Base-by-base conservation (phyloP, 2,329 filamentous ascomycete species). In the Chaetomiaceae sp. region DNA sequence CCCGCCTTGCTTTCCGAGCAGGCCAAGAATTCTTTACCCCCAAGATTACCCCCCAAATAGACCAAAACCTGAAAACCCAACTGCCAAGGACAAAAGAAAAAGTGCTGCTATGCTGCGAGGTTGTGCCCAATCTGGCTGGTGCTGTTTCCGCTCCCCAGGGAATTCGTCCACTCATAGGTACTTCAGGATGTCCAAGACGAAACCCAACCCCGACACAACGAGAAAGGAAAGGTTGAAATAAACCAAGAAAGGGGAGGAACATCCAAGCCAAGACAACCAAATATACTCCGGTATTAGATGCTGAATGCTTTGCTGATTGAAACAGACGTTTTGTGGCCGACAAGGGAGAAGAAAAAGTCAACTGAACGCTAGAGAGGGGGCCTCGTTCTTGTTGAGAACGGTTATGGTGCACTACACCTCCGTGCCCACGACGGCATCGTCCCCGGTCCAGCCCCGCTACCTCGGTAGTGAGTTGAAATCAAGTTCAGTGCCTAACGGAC, bases 391-490 rank as follows among this genome's bases (percentile, higher is more conserved):
- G 4, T 4, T 3, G 9, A 31, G 27, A 31, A 31, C 9, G 3
- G 9, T 7, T 7, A 9, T 12, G 4, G 27, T 31, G 27, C 8
- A 31, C 14, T 6, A 11, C 27, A 3, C 27, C 4, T 31, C 27
- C 9, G 4, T 4, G 9, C 27, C 8, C 27, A 3, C 9, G n/a
- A 27, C 2, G 5, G 43, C 44, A n/a, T 52, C 36, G 8, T 3
- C 49, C 44, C 53, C 36, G 22, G 25, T 50, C 51, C 54, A 33
- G 44, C 55, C 46, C 57, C 40, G 55, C 57, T 69, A 73, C 61
- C 69, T 61, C 6, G 59, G 62, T 44, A 74, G 29, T 2, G 64
- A 63, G 51, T 68, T 70, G 57, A 73, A 76, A 47, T 75, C 71
- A 57, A 75, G 63, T 7, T 74, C 72, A 2, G 66, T 54, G 5